A percentile compares a stretch with the other conserved stretches of the same genome.
Evolutionary conservation across 768 basidiomycete species (phyloP).

Genomic region (Coprinopsis cinerea): DNA sequence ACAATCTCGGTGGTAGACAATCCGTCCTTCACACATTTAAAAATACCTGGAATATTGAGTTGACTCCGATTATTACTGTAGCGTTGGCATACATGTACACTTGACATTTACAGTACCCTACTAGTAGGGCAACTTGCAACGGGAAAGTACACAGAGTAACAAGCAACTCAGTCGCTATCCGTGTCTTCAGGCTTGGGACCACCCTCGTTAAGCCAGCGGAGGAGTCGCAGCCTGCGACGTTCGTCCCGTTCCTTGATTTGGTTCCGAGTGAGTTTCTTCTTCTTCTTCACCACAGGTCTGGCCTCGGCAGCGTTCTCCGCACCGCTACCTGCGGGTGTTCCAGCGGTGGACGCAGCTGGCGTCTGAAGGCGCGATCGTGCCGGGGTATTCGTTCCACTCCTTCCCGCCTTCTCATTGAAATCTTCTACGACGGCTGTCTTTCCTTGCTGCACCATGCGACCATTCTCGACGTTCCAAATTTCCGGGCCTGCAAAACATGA

Average conservation of each 20-base stretch:
- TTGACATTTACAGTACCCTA: too few relatives aligned
- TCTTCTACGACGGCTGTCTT: constrained; percentile 85
- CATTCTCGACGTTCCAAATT: constrained; percentile 91
- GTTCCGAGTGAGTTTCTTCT: constrained; percentile 89
- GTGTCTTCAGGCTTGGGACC: constrained; percentile 82
- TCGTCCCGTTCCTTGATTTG: constrained; percentile 88
- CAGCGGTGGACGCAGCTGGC: constrained; percentile 62
- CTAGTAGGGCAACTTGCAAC: too few relatives aligned
- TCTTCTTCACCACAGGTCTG: constrained; percentile 54
- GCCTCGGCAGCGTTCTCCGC: constrained; percentile 45
- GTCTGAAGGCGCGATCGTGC: constrained; percentile 64
- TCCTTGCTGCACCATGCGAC: constrained; percentile 81
- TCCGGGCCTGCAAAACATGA: constrained; percentile 57
- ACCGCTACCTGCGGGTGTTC: constrained; percentile 77
- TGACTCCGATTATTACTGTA: too few relatives aligned
- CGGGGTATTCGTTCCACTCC: constrained; percentile 67
- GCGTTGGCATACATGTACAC: too few relatives aligned
- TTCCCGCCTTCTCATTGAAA: constrained; percentile 65
- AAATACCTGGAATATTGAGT: not conserved
- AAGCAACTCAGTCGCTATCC: constrained; percentile 44
- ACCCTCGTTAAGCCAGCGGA: constrained; percentile 78
- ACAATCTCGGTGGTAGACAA: not conserved
- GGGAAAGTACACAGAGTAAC: too few relatives aligned
- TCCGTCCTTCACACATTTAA: not conserved
- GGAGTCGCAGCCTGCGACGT: constrained; percentile 69